Conservation (phyloP, 2,329 filamentous ascomycete genomes). For the Sordariomycetes sp. region DNA sequence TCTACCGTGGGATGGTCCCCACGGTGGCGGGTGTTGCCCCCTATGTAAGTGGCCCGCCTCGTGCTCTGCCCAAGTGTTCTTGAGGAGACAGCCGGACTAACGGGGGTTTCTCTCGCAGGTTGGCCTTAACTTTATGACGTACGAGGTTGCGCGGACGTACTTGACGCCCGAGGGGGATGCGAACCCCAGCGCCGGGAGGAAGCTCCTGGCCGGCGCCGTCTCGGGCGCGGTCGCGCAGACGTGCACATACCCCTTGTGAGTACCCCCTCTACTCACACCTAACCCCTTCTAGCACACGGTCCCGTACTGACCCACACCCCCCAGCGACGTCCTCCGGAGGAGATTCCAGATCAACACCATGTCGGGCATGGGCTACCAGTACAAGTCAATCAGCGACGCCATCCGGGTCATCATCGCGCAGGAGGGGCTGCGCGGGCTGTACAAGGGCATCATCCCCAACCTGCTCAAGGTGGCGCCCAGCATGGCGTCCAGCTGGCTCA, state of each 20-base stretch:
- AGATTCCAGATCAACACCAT: conserved; percentile 99
- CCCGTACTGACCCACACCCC: not conserved
- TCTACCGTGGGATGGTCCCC: conserved; percentile 92
- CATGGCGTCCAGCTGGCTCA: conserved; percentile 98
- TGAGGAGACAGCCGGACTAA: not conserved
- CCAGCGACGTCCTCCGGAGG: conserved; percentile 78
- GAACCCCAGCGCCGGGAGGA: conserved; percentile 69
- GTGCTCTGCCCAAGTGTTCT: not conserved
- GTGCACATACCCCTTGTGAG: conserved; percentile 96
- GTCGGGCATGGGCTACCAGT: conserved; percentile 95
- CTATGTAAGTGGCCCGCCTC: conserved; percentile 49
- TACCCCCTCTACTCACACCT: conserved; percentile 8
- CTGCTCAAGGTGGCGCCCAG: conserved; percentile 94
- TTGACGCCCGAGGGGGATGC: conserved; percentile 82
- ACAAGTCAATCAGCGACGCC: conserved; percentile 78
- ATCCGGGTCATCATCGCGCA: conserved; percentile 70
- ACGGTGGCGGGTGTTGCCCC: conserved; percentile 93
- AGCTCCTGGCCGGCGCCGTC: conserved; percentile 80
- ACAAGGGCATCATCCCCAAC: conserved; percentile 94
- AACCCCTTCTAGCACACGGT: not conserved
- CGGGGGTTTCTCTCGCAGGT: conserved; percentile 39
- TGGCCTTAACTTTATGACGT: conserved; percentile 97
- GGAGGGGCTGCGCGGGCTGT: conserved; percentile 77
- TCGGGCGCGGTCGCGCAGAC: conserved; percentile 96
- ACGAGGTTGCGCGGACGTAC: conserved; percentile 75